phyloP scores from a whole-genome alignment of 352 stramenopile genomes.

The Halophytophthora batemanensis region DNA sequence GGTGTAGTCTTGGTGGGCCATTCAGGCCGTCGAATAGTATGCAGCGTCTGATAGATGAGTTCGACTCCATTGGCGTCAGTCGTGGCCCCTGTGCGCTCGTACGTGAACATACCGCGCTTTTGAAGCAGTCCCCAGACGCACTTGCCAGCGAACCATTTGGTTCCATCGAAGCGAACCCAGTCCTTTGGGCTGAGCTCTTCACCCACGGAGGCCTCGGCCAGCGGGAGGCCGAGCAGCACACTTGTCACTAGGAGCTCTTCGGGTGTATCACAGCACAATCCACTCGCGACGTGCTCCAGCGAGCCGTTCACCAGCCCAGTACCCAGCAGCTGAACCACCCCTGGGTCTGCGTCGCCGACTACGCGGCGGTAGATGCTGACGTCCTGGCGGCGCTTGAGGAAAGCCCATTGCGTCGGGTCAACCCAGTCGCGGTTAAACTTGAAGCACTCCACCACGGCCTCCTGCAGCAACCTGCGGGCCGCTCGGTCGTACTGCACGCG shows the following conservation, averaged over 20 bases:
- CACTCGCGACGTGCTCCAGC: slow-evolving; percentile 38
- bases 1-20: slow-evolving; percentile 34
- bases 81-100: slow-evolving; percentile 36
- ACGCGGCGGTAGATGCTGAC: slow-evolving; percentile 37
- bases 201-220: slow-evolving; percentile 28
- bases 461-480: slow-evolving; percentile 21
- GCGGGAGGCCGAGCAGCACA: slow-evolving; percentile 30
- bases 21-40: slow-evolving; percentile 38
- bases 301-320: slow-evolving; percentile 21
- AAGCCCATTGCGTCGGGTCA: slow-evolving; percentile 29
- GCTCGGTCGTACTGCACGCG: slow-evolving; percentile 23
- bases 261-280: slow-evolving; percentile 42
- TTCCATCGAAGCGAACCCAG: slow-evolving; percentile 41
- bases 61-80: slow-evolving; percentile 28
- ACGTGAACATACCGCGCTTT: slow-evolving; percentile 36
- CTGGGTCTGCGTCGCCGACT: slow-evolving; percentile 20
- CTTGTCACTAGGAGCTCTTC: slow-evolving; percentile 31
- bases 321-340: slow-evolving; percentile 28
- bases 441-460: slow-evolving; percentile 22
- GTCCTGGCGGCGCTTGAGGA: slow-evolving; percentile 23
- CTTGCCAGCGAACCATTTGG: slow-evolving; percentile 40
- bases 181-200: slow-evolving; percentile 24
- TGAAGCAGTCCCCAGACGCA: slow-evolving; percentile 26
- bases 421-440: slow-evolving; percentile 29
- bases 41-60: slow-evolving; percentile 39